Conservation (phyloP, 768 basidiomycete species). For the Russula sp. region DNA sequence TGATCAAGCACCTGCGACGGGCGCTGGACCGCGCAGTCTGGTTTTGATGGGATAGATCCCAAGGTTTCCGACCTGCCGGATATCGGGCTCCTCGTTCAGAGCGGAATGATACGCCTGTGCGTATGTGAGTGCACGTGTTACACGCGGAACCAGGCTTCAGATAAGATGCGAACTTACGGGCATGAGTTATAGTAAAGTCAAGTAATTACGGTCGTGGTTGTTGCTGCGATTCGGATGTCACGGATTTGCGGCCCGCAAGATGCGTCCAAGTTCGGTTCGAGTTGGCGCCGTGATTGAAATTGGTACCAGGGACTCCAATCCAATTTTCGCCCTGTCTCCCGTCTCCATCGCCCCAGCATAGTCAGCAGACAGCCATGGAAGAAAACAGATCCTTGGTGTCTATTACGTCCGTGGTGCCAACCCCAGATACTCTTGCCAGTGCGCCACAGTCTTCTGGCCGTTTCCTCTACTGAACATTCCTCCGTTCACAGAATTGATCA, state of each 20-base stretch:
- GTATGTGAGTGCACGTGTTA: not conserved
- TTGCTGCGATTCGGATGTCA: not conserved
- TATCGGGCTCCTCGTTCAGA: constrained; percentile 80
- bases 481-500: constrained; percentile 59
- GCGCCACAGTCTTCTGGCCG: constrained; percentile 24
- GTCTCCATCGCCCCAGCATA: not conserved
- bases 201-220: not conserved
- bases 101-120: constrained; percentile 92
- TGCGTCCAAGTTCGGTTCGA: too few species aligned
- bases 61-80: constrained; percentile 84
- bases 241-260: not conserved
- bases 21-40: constrained; percentile 88
- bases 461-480: not conserved
- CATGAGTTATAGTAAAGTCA: constrained; percentile 12
- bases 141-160: not conserved
- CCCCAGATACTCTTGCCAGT: constrained; percentile 77
- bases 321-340: not conserved
- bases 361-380: constrained; percentile 22
- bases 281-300: too few species aligned
- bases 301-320: too few species aligned
- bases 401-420: constrained; percentile 44
- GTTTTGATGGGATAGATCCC: constrained; percentile 87
- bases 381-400: constrained; percentile 45
- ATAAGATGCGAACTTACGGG: constrained; percentile 25
- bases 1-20: constrained; percentile 47